These are phyloP conservation scores for Ambrosia trifida DNA, from an alignment of 129 eudicot species.

Conservation along the genomic window DNA sequence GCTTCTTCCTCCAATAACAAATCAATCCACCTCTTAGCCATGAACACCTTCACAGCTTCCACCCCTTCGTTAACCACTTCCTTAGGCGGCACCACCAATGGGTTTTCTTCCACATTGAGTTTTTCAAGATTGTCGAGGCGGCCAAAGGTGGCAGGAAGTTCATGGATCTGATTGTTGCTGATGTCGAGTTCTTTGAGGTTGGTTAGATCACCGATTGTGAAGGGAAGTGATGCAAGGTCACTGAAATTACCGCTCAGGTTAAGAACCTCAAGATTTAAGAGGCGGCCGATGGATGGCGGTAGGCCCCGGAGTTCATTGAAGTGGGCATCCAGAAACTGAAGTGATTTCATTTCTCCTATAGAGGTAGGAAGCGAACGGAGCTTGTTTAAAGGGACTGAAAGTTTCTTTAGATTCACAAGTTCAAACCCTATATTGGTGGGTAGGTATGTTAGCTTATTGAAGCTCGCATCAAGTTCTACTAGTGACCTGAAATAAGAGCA, in stretches of 20 bases:
- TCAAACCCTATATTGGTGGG: slow-evolving; percentile 88
- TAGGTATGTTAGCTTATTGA: slow-evolving; percentile 75
- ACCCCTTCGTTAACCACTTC: slow-evolving; percentile 67
- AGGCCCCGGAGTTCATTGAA: slow-evolving; percentile 89
- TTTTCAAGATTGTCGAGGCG: slow-evolving; percentile 64
- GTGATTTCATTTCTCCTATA: slow-evolving; percentile 78
- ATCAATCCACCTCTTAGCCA: slow-evolving; percentile 70
- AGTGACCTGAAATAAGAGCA: slow-evolving; percentile 40
- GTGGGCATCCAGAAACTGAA: slow-evolving; percentile 66
- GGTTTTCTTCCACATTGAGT: slow-evolving; percentile 78
- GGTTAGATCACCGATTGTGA: slow-evolving; percentile 68
- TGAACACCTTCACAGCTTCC: slow-evolving; percentile 70
- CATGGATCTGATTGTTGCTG: slow-evolving; percentile 94
- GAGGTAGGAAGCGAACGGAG: slow-evolving; percentile 87
- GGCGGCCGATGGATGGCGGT: slow-evolving; percentile 62
- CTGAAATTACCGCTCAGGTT: slow-evolving; percentile 83
- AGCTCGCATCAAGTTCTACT: slow-evolving; percentile 86
- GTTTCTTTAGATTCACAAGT: slow-evolving; percentile 63
- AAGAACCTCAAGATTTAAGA: slow-evolving; percentile 68
- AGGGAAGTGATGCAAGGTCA: slow-evolving; percentile 75
- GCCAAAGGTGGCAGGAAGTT: slow-evolving; percentile 74
- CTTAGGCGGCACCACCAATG: slow-evolving; percentile 71
- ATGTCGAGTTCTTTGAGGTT: slow-evolving; percentile 83
- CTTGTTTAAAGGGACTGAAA: slow-evolving; percentile 70
- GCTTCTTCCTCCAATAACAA: slow-evolving; percentile 59